Evolutionary conservation across 1,284 basidiomycete genomes (phyloP).

Genomic region (Phaffia rhodozyma): DNA sequence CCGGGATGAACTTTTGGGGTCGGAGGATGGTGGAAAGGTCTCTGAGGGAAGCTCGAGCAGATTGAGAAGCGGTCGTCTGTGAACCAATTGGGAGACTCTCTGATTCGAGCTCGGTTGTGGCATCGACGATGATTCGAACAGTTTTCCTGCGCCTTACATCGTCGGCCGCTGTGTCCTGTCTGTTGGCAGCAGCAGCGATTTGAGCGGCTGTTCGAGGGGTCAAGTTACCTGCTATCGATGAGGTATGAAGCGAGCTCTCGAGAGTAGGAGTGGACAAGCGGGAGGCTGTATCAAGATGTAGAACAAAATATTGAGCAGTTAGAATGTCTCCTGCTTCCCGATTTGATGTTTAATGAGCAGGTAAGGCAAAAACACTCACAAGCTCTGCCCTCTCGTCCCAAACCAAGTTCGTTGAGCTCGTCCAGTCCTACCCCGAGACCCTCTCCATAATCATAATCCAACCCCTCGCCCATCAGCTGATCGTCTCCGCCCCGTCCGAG

Average conservation of each 20-base stretch:
- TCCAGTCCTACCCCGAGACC: slow-evolving; percentile 25
- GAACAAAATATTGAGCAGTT: background rate
- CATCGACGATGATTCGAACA: slow-evolving; percentile 45
- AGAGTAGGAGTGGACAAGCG: slow-evolving; percentile 15
- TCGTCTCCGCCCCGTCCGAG: slow-evolving; percentile 34
- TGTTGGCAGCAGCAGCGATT: slow-evolving; percentile 27
- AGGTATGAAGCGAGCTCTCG: slow-evolving; percentile 20
- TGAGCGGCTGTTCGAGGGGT: slow-evolving; percentile 43
- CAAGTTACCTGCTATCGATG: slow-evolving; percentile 31
- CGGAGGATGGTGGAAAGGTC: slow-evolving; percentile 14
- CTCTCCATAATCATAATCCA: slow-evolving; percentile 49
- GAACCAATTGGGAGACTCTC: slow-evolving; percentile 30
- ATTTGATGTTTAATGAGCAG: background rate
- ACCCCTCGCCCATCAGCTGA: slow-evolving; percentile 48
- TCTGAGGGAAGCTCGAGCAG: slow-evolving; percentile 1
- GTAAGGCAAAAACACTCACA: slow-evolving; percentile 21
- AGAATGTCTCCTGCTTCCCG: background rate
- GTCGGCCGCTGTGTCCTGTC: slow-evolving; percentile 35
- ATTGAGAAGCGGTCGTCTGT: slow-evolving; percentile 2
- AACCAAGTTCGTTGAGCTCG: slow-evolving; percentile 1
- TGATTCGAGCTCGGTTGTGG: slow-evolving; percentile 68
- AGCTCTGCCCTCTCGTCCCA: slow-evolving; percentile 21
- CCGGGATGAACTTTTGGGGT: slow-evolving; percentile 63
- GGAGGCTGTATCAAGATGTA: slow-evolving; percentile 30
- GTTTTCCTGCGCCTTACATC: slow-evolving; percentile 68